Percentiles rank a stretch among this genome's conserved stretches.
Evolutionary conservation across 2,329 filamentous ascomycete species (phyloP).

Genomic region (Xylaria hypoxylon): DNA sequence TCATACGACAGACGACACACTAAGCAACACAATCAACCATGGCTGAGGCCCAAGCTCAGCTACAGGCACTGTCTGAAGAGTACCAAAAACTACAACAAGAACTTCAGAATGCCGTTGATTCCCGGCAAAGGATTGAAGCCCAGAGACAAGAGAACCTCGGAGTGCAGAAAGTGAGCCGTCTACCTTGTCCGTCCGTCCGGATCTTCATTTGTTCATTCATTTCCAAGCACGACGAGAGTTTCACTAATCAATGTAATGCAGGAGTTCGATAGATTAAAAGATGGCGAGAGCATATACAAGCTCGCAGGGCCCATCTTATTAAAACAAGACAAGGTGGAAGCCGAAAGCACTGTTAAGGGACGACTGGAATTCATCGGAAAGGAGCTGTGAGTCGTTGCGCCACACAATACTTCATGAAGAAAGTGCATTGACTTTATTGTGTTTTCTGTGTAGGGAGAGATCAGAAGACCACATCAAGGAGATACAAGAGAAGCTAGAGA

Average conservation of each 20-base stretch:
- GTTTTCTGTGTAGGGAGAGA: conserved; percentile 41
- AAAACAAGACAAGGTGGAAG: conserved; percentile 94
- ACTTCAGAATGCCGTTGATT: conserved; percentile 78
- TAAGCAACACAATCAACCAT: conserved; percentile 57
- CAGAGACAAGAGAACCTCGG: conserved; percentile 93
- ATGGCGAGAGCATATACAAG: conserved; percentile 94
- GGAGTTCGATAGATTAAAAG: conserved; percentile 84
- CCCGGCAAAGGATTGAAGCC: conserved; percentile 90
- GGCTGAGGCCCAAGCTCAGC: conserved; percentile 78
- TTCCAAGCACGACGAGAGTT: not conserved
- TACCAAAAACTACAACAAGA: conserved; percentile 91
- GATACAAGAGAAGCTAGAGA: conserved; percentile 66
- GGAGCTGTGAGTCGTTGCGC: conserved; percentile 78
- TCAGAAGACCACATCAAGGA: conserved; percentile 66
- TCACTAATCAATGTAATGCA: conserved; percentile 50
- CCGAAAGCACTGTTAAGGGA: conserved; percentile 89
- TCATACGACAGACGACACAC: not conserved
- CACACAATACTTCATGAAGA: not conserved
- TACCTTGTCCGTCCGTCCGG: not conserved
- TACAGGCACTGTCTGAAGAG: conserved; percentile 87
- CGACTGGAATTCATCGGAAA: conserved; percentile 92
- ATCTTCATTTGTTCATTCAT: not conserved
- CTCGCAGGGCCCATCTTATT: conserved; percentile 90
- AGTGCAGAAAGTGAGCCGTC: conserved; percentile 76
- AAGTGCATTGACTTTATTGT: conserved; percentile 8